phyloP scores from a whole-genome alignment of 2,329 filamentous ascomycete genomes.

The Fusarium kyushuense region DNA sequence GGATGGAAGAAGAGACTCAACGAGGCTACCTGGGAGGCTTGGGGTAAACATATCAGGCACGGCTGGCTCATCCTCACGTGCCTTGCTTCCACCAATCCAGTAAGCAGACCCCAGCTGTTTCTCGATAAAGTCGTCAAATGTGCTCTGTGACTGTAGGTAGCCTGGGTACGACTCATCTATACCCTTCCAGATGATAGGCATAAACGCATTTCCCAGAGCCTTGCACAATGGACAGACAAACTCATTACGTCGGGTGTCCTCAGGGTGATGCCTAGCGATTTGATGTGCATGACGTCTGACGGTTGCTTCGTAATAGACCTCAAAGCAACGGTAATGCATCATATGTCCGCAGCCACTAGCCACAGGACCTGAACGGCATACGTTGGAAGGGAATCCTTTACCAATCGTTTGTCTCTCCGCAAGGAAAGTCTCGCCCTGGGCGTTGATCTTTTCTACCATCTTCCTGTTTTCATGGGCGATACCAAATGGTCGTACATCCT shows the following conservation, averaged over 20 bases:
- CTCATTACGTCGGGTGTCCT: constrained; percentile 81
- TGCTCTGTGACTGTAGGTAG: constrained; percentile 68
- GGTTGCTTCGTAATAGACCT: constrained; percentile 88
- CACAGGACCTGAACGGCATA: constrained; percentile 79
- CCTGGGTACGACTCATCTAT: constrained; percentile 87
- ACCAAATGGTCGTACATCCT: constrained; percentile 87
- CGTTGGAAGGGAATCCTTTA: constrained; percentile 83
- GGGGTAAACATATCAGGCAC: constrained; percentile 52
- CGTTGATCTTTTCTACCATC: constrained; percentile 79
- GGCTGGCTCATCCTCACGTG: constrained; percentile 51
- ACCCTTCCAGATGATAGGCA: constrained; percentile 95
- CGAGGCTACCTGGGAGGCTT: constrained; percentile 55
- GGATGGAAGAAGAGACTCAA: constrained; percentile 55
- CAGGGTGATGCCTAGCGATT: constrained; percentile 93
- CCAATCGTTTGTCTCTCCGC: constrained; percentile 86
- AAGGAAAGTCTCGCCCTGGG: constrained; percentile 76
- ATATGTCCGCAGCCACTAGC: constrained; percentile 96
- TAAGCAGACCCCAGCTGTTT: constrained; percentile 64
- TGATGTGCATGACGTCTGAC: constrained; percentile 87
- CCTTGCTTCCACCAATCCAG: constrained; percentile 57
- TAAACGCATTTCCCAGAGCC: constrained; percentile 91
- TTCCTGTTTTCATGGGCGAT: constrained; percentile 88
- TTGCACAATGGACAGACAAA: constrained; percentile 98
- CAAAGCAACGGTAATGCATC: constrained; percentile 98
- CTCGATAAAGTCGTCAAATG: constrained; percentile 78